Evolutionary conservation across 495 filamentous ascomycete species (phyloP), one percentile per base, ranked within the genome.

Genomic region (Penicillium simplicissimum): DNA sequence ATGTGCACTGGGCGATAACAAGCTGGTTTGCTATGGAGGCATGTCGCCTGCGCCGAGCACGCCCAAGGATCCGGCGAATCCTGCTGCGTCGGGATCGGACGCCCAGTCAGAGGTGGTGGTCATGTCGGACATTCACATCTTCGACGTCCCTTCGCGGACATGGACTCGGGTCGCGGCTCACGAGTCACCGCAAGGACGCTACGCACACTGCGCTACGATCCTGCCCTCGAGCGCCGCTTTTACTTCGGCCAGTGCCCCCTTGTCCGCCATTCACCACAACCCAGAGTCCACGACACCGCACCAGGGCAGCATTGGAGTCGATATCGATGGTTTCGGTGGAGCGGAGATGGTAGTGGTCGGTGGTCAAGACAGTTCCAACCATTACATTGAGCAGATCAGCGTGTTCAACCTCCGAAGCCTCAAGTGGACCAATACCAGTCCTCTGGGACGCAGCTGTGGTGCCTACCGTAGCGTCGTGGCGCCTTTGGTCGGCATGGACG

Each of bases 101-200:
- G 76, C 86, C 28, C 91, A 95, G 63, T 87, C 91, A 28, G 95
- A 97, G 72, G 90, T 97, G 8, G 87, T 94, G 6, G 95, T 98
- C 57, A 96, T 98, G 92, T 96, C 93, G 9, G 95, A 98, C 79
- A 93, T 98, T 57, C 91, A 97, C 73, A 92, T 98, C 8, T 97
- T 90, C 68, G 95, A 98, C 71, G 91, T 95, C n/a, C 82, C 85
- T 8, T 88, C 90, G 0, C 87, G 83, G 64, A 88, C 85, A 35
- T 98, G 95, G 95, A 93, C 89, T 42, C 91, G 85, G 34, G 87
- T 98, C 55, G 84, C 89, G 11, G 87, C 91, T 0, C 78, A 82
- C 52, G 91, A 97, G 55, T 84, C 92, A 0, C 96, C 96, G 0
- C 92, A 97, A 74, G 95, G 95, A 35, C 86, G 95, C 55, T 98